Conservation (phyloP, 169 alveolate species). For the Cryptosporidium canis region DNA sequence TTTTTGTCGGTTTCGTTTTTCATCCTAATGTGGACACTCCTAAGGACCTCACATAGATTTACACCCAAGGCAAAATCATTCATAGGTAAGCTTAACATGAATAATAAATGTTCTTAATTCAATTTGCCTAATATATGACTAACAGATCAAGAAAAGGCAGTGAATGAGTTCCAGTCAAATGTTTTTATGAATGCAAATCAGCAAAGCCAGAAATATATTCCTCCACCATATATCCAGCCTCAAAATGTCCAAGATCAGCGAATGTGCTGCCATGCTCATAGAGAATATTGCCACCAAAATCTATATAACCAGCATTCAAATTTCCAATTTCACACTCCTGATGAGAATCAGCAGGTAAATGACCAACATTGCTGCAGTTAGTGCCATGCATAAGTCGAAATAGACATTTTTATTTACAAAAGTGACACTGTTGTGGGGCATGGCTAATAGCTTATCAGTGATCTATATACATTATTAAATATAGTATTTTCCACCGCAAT, state of each 20-base stretch:
- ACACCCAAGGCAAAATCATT: slow-evolving; percentile 44
- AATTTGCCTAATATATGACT: neutral
- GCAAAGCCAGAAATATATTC: neutral
- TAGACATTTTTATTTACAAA: neutral
- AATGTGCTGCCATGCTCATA: neutral
- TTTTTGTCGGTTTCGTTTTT: slow-evolving; percentile 11
- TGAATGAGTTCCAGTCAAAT: slow-evolving; percentile 18
- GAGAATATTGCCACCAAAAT: neutral
- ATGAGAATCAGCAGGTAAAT: slow-evolving; percentile 19
- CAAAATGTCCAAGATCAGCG: neutral
- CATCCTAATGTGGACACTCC: slow-evolving; percentile 48
- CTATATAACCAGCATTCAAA: neutral
- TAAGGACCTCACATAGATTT: slow-evolving; percentile 60
- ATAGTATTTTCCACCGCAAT: neutral
- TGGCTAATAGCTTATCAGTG: neutral
- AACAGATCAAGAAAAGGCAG: slow-evolving; percentile 34
- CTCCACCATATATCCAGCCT: slow-evolving; percentile 39
- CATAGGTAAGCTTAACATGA: slow-evolving; percentile 10
- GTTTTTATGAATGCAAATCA: slow-evolving; percentile 23
- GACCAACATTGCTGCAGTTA: slow-evolving; percentile 3
- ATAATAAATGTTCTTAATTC: no score
- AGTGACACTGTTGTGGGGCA: neutral
- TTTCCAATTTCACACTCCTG: neutral
- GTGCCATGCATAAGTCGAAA: neutral
- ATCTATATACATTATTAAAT: neutral